Evolutionary conservation across 2,329 filamentous ascomycete genomes (phyloP).

Genomic region (Neobulgaria alba): DNA sequence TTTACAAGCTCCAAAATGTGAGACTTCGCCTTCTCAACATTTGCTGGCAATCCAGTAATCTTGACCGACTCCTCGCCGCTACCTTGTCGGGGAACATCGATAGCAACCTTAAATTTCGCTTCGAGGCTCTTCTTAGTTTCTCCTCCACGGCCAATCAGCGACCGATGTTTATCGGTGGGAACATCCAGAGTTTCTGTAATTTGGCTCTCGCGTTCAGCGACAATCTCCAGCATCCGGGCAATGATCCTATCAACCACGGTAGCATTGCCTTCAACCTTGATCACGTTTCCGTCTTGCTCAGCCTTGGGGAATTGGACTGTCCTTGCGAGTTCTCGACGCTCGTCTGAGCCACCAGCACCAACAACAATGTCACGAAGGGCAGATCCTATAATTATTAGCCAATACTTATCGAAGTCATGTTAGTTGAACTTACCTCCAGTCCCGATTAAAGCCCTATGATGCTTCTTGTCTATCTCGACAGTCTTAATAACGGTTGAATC

Average conservation of each 20-base stretch:
- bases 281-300: slow-evolving; percentile 71
- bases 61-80: slow-evolving; percentile 78
- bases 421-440: slow-evolving; percentile 60
- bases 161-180: slow-evolving; percentile 79
- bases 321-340: slow-evolving; percentile 73
- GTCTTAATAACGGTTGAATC: slow-evolving; percentile 81
- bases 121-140: slow-evolving; percentile 81
- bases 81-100: slow-evolving; percentile 88
- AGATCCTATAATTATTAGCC: slow-evolving; percentile 46
- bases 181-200: slow-evolving; percentile 72
- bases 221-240: slow-evolving; percentile 70
- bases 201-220: slow-evolving; percentile 76
- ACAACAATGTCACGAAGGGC: slow-evolving; percentile 82
- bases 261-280: slow-evolving; percentile 79
- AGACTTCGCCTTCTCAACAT: slow-evolving; percentile 78
- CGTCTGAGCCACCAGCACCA: slow-evolving; percentile 81
- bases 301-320: slow-evolving; percentile 93
- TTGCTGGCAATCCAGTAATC: slow-evolving; percentile 67
- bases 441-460: slow-evolving; percentile 86
- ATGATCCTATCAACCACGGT: slow-evolving; percentile 85
- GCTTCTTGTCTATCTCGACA: slow-evolving; percentile 87
- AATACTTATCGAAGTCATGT: neutral
- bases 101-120: slow-evolving; percentile 72
- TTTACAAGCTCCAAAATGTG: slow-evolving; percentile 75
- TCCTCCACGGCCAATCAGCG: slow-evolving; percentile 85